Conservation (phyloP, 306 rosid genomes). For the Aeschynomene evenia region DNA sequence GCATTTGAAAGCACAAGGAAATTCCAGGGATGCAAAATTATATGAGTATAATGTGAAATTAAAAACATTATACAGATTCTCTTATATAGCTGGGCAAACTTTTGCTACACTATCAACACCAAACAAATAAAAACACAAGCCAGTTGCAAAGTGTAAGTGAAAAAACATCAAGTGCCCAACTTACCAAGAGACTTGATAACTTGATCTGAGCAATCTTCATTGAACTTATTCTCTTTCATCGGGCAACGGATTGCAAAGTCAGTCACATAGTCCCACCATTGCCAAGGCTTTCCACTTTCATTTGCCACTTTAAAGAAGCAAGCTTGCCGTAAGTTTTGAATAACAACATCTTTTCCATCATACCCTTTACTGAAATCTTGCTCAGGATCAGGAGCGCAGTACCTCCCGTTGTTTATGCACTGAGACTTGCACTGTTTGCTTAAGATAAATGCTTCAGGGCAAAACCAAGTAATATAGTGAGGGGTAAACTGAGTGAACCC, state of each 20-base stretch:
- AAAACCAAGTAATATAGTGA: conserved; percentile 90
- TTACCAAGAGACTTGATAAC: conserved; percentile 86
- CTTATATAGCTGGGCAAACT: background rate
- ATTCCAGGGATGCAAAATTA: background rate
- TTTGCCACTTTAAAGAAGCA: conserved; percentile 88
- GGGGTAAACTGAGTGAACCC: conserved; percentile 89
- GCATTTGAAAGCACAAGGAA: background rate
- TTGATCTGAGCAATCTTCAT: conserved; percentile 75
- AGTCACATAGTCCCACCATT: conserved; percentile 97
- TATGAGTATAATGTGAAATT: background rate
- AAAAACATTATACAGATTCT: conserved; percentile 9
- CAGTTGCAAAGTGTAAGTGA: conserved; percentile 1
- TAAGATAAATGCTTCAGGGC: conserved; percentile 74
- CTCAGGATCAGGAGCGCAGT: conserved; percentile 98
- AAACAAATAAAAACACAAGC: conserved; percentile 11
- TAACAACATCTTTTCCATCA: conserved; percentile 92
- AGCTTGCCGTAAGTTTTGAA: conserved; percentile 92
- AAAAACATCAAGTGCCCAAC: conserved; percentile 34
- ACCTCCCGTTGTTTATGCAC: conserved; percentile 87
- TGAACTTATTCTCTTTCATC: conserved; percentile 71
- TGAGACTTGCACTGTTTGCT: conserved; percentile 91
- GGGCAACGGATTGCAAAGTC: conserved; percentile 96
- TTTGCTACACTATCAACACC: conserved; percentile 3
- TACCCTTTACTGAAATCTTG: conserved; percentile 88
- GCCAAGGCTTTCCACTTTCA: conserved; percentile 95